These are phyloP conservation scores for Paecilomyces formosus DNA, from an alignment of 2,329 filamentous ascomycete species.

Conservation along the genomic window DNA sequence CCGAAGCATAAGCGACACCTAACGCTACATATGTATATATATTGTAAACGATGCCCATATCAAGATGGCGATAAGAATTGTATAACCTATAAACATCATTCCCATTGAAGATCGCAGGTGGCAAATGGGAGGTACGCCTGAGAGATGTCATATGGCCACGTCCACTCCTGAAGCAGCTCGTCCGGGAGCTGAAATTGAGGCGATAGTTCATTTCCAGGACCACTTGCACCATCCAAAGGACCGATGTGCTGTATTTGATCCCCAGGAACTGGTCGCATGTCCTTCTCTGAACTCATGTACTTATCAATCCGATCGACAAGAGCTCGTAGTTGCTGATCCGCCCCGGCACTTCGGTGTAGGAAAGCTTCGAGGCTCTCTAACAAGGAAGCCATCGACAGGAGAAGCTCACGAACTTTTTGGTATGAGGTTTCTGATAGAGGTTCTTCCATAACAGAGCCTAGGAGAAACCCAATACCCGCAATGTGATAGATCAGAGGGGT, in stretches of 20 bases:
- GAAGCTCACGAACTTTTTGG: constrained; percentile 32
- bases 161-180: constrained; percentile 35
- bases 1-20: no score
- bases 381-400: constrained; percentile 40
- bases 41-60: no score
- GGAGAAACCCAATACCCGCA: constrained; percentile 42
- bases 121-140: no score
- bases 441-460: constrained; percentile 42
- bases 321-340: constrained; percentile 31
- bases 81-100: no score
- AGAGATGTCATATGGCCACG: constrained; percentile 23
- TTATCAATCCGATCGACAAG: constrained; percentile 40
- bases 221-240: constrained; percentile 3
- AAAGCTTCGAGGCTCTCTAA: constrained; percentile 37
- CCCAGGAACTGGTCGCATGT: constrained; percentile 5
- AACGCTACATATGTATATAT: no score
- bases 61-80: no score
- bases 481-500: constrained; percentile 44
- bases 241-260: constrained; percentile 1
- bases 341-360: constrained; percentile 32
- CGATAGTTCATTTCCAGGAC: constrained; percentile 11
- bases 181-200: constrained; percentile 33
- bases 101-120: no score
- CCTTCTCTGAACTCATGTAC: constrained; percentile 25
- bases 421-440: constrained; percentile 37